phyloP scores from a whole-genome alignment of 2,329 filamentous ascomycete species.

The Podosphaera xanthii region DNA sequence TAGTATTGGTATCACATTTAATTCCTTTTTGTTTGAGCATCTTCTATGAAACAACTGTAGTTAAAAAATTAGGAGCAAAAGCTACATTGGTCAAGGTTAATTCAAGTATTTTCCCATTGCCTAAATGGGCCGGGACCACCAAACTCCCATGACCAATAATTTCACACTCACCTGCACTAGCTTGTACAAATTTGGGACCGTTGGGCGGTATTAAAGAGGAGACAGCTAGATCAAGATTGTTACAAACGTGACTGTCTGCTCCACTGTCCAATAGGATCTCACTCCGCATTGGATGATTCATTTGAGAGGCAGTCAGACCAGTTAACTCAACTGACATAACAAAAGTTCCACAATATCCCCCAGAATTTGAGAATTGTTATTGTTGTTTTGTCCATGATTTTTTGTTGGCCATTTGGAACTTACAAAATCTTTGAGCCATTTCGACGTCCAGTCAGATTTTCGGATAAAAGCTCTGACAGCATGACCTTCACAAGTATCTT shows the following conservation, averaged over 20 bases:
- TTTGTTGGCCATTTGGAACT: background rate
- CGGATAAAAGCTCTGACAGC: background rate
- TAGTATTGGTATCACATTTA: background rate
- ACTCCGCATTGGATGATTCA: background rate
- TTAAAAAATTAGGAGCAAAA: background rate
- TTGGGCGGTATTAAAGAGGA: background rate
- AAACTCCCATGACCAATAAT: background rate
- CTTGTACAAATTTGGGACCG: background rate
- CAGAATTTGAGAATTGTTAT: background rate
- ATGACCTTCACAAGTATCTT: background rate
- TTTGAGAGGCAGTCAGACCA: background rate
- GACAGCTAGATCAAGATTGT: background rate
- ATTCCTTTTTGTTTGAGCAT: background rate
- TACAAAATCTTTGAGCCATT: background rate
- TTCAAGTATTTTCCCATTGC: background rate
- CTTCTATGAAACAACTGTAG: background rate
- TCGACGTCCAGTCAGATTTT: background rate
- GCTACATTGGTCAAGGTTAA: background rate
- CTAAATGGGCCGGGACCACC: background rate
- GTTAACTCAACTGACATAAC: background rate
- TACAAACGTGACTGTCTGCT: background rate
- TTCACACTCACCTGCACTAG: background rate
- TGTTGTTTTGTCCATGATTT: background rate
- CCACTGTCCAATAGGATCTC: background rate
- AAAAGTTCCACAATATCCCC: background rate